Percentiles rank a stretch among this genome's conserved stretches.
phyloP scores from a whole-genome alignment of 164 flowering plant genomes.

The Nymphaea colorata region DNA sequence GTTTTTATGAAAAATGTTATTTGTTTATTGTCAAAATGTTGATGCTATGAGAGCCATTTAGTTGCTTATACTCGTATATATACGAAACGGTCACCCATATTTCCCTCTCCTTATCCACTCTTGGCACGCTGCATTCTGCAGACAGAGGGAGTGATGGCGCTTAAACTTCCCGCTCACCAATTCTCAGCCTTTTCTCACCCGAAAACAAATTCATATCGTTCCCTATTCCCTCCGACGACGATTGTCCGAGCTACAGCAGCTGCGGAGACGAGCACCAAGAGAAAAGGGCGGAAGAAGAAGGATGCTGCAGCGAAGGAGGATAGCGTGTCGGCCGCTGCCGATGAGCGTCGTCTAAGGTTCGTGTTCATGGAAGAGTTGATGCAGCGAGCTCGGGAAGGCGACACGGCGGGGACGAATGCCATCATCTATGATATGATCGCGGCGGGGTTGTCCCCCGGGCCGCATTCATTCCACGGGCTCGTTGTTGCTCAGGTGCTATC shows the following conservation, averaged over 20 bases:
- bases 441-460: conserved; percentile 81
- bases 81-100: no score
- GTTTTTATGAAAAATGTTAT: no score
- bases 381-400: conserved; percentile 51
- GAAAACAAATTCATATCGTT: not conserved
- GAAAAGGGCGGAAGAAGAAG: conserved; percentile 17
- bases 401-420: conserved; percentile 49
- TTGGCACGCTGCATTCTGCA: no score
- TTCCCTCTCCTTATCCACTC: no score
- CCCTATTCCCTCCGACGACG: not conserved
- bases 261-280: conserved; percentile 1
- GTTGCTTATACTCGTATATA: no score
- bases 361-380: conserved; percentile 92
- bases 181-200: not conserved
- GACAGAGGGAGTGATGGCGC: no score
- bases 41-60: no score
- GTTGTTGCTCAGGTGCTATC: conserved; percentile 57
- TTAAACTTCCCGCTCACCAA: not conserved
- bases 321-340: conserved; percentile 8
- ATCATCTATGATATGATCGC: conserved; percentile 89
- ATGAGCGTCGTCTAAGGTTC: conserved; percentile 60
- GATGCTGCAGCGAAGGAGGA: conserved; percentile 16
- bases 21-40: no score
- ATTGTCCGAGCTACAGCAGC: not conserved
- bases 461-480: conserved; percentile 85